Evolutionary conservation across 2,329 filamentous ascomycete genomes (phyloP).

Genomic region (Colletotrichum cuscutae): DNA sequence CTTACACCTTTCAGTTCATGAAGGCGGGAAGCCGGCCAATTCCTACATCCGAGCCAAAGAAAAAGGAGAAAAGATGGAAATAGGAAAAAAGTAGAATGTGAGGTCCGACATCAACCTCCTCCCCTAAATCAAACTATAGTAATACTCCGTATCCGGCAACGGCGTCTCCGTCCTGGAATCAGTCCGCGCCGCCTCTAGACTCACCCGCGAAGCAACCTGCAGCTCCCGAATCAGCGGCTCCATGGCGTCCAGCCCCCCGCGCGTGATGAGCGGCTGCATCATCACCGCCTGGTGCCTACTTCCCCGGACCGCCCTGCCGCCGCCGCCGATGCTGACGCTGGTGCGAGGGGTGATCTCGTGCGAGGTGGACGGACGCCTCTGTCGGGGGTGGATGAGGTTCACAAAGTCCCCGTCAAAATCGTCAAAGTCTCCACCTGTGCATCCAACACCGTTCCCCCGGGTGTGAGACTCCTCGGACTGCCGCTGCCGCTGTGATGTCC

Average conservation of each 20-base stretch:
- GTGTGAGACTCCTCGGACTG: neutral
- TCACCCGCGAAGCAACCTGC: conserved; percentile 30
- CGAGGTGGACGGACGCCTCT: conserved; percentile 15
- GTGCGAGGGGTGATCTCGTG: neutral
- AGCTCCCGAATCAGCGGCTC: conserved; percentile 59
- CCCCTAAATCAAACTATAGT: conserved; percentile 25
- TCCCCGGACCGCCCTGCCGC: neutral
- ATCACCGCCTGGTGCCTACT: neutral
- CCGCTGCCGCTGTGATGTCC: neutral
- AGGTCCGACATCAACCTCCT: too few species aligned
- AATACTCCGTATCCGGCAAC: conserved; percentile 8
- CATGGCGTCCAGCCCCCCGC: conserved; percentile 49
- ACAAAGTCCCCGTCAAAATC: conserved; percentile 16
- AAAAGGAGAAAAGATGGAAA: neutral
- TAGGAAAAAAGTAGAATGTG: neutral
- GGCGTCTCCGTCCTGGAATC: neutral
- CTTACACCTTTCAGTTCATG: neutral
- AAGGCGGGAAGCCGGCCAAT: neutral
- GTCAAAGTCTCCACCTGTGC: neutral
- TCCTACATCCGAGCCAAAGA: too few species aligned
- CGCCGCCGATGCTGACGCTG: neutral
- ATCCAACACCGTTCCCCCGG: neutral
- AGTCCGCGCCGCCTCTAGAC: conserved; percentile 25
- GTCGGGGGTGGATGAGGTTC: neutral
- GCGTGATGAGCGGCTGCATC: neutral